phyloP scores from a whole-genome alignment of 2,329 filamentous ascomycete species.

The Colletotrichum australisinense region DNA sequence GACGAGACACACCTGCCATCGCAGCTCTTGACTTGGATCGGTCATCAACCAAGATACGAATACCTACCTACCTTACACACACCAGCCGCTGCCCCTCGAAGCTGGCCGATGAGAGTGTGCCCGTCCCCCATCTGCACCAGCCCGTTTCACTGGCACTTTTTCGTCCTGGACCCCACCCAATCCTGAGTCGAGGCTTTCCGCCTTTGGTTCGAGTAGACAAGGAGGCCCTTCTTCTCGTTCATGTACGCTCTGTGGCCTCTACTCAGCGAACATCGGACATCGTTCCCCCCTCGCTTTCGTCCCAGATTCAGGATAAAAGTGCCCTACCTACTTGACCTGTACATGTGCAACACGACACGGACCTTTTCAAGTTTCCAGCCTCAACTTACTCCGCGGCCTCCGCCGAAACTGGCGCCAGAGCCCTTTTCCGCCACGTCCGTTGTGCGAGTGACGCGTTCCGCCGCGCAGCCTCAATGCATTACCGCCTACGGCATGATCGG shows the following conservation, averaged over 20 bases:
- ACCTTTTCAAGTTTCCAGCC: slow-evolving; percentile 15
- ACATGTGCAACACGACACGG: slow-evolving; percentile 32
- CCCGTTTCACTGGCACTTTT: slow-evolving; percentile 30
- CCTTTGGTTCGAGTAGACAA: slow-evolving; percentile 9
- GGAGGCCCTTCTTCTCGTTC: slow-evolving; percentile 18
- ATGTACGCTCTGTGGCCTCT: slow-evolving; percentile 17
- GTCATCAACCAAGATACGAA: neutral
- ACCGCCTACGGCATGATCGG: slow-evolving; percentile 30
- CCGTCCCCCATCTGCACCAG: slow-evolving; percentile 11
- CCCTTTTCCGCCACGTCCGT: slow-evolving; percentile 32
- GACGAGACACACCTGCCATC: slow-evolving; percentile 26
- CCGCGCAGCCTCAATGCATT: slow-evolving; percentile 32
- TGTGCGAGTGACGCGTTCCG: slow-evolving; percentile 27
- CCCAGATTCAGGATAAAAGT: slow-evolving; percentile 35
- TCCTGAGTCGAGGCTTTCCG: slow-evolving; percentile 25
- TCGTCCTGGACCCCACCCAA: slow-evolving; percentile 8
- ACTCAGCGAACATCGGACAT: slow-evolving; percentile 23
- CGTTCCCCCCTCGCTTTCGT: slow-evolving; percentile 31
- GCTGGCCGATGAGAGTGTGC: slow-evolving; percentile 23
- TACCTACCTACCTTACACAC: neutral
- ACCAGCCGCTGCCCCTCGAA: slow-evolving; percentile 12
- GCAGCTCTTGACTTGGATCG: slow-evolving; percentile 30
- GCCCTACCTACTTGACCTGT: slow-evolving; percentile 18
- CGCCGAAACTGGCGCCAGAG: slow-evolving; percentile 33
- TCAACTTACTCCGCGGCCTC: slow-evolving; percentile 27